Evolutionary conservation across 495 filamentous ascomycete genomes (phyloP).

Genomic region (Articulospora tetracladia): DNA sequence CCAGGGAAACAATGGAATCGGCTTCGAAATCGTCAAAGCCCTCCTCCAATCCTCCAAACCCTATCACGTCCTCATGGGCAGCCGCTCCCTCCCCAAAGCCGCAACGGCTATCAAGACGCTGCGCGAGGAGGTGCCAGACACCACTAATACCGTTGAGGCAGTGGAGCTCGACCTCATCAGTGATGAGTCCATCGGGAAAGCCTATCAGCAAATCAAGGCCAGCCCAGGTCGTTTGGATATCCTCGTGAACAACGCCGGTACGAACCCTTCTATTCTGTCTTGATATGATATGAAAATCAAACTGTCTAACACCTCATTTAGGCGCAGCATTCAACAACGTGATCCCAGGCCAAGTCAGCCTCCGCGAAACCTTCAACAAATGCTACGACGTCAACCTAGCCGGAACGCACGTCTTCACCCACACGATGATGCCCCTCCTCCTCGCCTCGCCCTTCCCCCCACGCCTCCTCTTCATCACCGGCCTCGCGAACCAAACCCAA

Average conservation of each 20-base stretch:
- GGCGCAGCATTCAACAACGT: slow-evolving; percentile 21
- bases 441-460: slow-evolving; percentile 35
- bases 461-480: slow-evolving; percentile 47
- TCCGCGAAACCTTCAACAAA: slow-evolving; percentile 39
- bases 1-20: slow-evolving; percentile 42
- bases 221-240: slow-evolving; percentile 45
- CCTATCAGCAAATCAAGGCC: slow-evolving; percentile 29
- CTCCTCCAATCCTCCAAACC: slow-evolving; percentile 35
- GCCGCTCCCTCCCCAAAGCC: slow-evolving; percentile 39
- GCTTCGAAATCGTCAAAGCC: slow-evolving; percentile 44
- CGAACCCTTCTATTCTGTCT: slow-evolving; percentile 21
- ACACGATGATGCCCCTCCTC: slow-evolving; percentile 41
- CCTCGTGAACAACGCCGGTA: slow-evolving; percentile 57
- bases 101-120: slow-evolving; percentile 35
- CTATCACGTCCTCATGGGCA: slow-evolving; percentile 45
- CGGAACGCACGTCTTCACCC: slow-evolving; percentile 45
- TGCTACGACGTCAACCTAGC: slow-evolving; percentile 55
- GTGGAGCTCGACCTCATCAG: slow-evolving; percentile 48
- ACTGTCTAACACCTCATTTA: neutral
- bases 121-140: slow-evolving; percentile 32
- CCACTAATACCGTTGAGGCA: slow-evolving; percentile 33
- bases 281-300: neutral
- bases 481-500: slow-evolving; percentile 39
- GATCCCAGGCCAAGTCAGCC: slow-evolving; percentile 21
- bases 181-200: slow-evolving; percentile 38